These are phyloP conservation scores for Auriscalpium microsporum DNA, from an alignment of 768 basidiomycete species.

Conservation along the genomic window DNA sequence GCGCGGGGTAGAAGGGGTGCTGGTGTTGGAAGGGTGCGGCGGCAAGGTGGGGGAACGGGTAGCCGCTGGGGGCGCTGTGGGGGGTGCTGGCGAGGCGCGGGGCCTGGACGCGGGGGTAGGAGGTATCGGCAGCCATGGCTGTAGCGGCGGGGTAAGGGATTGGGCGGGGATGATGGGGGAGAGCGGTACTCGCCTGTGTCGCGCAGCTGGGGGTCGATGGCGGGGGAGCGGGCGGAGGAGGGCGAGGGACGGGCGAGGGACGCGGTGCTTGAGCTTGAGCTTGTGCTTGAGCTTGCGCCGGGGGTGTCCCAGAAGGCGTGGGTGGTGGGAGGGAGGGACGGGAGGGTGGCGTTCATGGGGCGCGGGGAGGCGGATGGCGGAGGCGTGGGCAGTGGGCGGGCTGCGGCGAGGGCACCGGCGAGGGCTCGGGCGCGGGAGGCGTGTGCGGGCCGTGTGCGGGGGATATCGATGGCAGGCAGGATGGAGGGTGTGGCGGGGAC, in stretches of 20 bases:
- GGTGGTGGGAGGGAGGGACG: constrained; percentile 8
- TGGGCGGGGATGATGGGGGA: constrained; percentile 13
- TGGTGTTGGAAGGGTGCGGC: constrained; percentile 7
- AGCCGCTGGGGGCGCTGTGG: constrained; percentile 4
- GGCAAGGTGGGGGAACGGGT: background rate
- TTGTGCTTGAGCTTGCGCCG: constrained; percentile 17
- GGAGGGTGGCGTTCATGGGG: constrained; percentile 12
- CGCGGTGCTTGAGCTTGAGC: constrained; percentile 15
- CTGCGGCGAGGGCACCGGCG: background rate
- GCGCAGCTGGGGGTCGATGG: background rate
- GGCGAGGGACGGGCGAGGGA: constrained; percentile 10
- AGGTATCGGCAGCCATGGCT: constrained; percentile 12
- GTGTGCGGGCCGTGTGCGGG: no score
- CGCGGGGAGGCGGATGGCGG: constrained; percentile 1
- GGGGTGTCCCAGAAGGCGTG: constrained; percentile 17
- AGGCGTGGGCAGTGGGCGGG: background rate
- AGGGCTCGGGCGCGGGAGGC: no score
- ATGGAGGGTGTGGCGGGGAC: no score
- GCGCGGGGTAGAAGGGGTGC: constrained; percentile 1
- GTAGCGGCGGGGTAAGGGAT: constrained; percentile 3
- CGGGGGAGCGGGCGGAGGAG: constrained; percentile 2
- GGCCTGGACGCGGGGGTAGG: constrained; percentile 8
- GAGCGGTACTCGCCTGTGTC: constrained; percentile 5
- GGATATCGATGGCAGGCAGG: no score
- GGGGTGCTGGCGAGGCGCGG: constrained; percentile 1